phyloP scores from a whole-genome alignment of 352 stramenopile species.

The Phytopythium delawarense region DNA sequence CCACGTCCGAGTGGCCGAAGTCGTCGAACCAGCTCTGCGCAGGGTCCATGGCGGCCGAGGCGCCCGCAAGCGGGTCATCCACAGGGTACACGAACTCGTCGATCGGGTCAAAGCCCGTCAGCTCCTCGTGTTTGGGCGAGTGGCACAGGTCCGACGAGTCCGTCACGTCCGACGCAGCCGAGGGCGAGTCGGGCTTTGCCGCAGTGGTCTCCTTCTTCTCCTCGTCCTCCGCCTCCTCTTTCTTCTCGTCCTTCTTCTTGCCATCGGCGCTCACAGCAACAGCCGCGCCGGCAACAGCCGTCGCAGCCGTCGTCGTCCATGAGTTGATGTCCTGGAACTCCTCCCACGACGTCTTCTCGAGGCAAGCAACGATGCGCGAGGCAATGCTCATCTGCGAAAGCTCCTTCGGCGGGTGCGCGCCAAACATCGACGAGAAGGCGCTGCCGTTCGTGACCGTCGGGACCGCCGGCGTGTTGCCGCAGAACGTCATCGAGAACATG shows the following conservation, averaged over 20 bases:
- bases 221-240: constrained; percentile 14
- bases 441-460: constrained; percentile 69
- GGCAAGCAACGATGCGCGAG: constrained; percentile 75
- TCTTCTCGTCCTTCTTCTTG: constrained; percentile 23
- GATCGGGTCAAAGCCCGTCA: constrained; percentile 59
- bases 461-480: constrained; percentile 68
- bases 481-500: constrained; percentile 86
- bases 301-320: constrained; percentile 52
- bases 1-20: constrained; percentile 52
- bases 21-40: constrained; percentile 61
- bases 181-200: constrained; percentile 35
- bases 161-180: constrained; percentile 67
- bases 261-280: constrained; percentile 29
- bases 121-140: constrained; percentile 35
- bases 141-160: constrained; percentile 53
- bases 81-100: constrained; percentile 83
- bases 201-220: constrained; percentile 8
- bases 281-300: constrained; percentile 22
- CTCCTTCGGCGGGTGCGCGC: constrained; percentile 67
- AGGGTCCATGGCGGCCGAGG: constrained; percentile 34
- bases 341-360: constrained; percentile 89
- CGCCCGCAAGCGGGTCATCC: constrained; percentile 64
- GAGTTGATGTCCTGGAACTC: constrained; percentile 80
- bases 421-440: constrained; percentile 82
- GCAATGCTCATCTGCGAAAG: constrained; percentile 85